Base-by-base conservation (phyloP, 2,329 filamentous ascomycete genomes). In the Atkinsonella texensis region DNA sequence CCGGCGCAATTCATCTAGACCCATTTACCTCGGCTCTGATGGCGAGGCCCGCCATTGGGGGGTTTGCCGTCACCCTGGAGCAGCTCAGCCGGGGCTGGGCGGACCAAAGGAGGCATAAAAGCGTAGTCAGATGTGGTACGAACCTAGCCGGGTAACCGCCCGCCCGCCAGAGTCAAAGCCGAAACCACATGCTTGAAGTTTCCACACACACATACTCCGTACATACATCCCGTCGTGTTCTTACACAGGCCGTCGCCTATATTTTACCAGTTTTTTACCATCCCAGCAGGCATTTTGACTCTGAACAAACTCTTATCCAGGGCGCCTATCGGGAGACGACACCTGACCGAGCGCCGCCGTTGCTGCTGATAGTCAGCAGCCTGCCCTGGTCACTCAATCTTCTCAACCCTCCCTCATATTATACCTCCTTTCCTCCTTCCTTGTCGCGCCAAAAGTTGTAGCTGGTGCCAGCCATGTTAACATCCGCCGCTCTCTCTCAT, bases 391-490 rank as follows among this genome's bases (percentile, higher is more conserved):
- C 20, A 23, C 20, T 23, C 33, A 44, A 35, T 18, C 32, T 40
- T 9, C 20, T 23, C 42, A 32, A 20, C 20, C n/a, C 4, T 48
- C 28, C 12, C 15, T 18, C 28, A 8, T 35, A 8, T 13, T 13
- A 35, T 39, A 48, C 50, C 3, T 20, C n/a, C n/a, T 11, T 39
- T 23, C 20, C 15, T 43, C 44, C 46, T 40, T 45, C 49, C 38
- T 33, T 32, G 15, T 45, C 9, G 23, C 43, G 35, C 49, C 31
- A 8, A 43, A 41, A 40, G 18, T 20, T 32, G 45, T 49, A 50
- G 49, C 31, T 45, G 49, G 51, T 48, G 48, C 48, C 54, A 63
- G 65, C 63, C 62, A 68, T 68, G 66, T 68, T 67, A 54, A 60
- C 60, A 57, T 59, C 59, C 56, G 60, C 61, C 49, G 59, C 61